Evolutionary conservation across 129 eudicot genomes (phyloP), one percentile per base, ranked within the genome.

Genomic region (Logfia minima): DNA sequence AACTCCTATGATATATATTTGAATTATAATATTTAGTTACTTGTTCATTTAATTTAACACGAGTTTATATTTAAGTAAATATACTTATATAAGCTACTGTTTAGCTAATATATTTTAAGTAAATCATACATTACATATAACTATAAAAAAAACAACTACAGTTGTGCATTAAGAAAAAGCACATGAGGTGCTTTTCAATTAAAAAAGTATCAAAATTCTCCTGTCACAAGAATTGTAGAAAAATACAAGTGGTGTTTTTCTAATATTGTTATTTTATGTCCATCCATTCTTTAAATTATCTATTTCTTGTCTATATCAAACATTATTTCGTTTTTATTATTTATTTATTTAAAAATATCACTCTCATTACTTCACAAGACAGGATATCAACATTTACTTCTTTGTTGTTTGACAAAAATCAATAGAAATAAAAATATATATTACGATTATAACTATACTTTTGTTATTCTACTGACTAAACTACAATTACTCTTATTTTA

Each of bases 111-210:
- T 26, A 26, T 26, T 26, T 26, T 1, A 26, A 26, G 29, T 26
- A 26, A 24, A 26, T 26, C 29, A 26, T 26, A 24, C 26, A 0
- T 24, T 24, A 24, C 26, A 24, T 24, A 26, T 24, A 26, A 8
- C 13, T 26, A 2, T 26, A 2, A 26, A 26, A 39, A 41, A 9
- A 41, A 41, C 13, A 41, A 41, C 48, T 2, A 8, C 13, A 41
- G 4, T 41, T 41, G 14, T 41, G 14, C 14, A 9, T 9, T 41
- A 41, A 41, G 26, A 75, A 34, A 73, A 58, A 34, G 70, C 70
- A 74, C 70, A 74, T 35, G 69, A 37, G 39, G 22, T 74, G 70
- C 70, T 74, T 74, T 74, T 24, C 24, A 3, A 74, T 22, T 61
- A 35, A 14, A 58, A 59, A 34, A 74, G 22, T 3, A 24, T 39